Base-by-base conservation (phyloP, 1,139 yeast genomes). In the Hanseniaspora gamundiae region DNA sequence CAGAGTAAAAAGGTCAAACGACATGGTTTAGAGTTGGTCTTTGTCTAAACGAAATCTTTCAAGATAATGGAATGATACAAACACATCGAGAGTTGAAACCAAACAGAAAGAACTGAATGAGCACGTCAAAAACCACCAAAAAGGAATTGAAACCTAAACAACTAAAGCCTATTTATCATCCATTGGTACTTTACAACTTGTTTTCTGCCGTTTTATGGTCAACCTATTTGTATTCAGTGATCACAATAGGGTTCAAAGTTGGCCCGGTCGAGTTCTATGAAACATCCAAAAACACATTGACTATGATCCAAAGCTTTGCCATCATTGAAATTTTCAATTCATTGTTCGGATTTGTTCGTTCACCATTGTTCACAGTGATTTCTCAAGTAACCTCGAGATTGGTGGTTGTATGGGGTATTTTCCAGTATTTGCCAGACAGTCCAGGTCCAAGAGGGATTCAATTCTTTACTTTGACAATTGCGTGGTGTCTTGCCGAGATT, bases 401-500 rank as follows among this genome's bases (percentile, higher is more conserved):
- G 47, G 66, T 88, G 51, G 73, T 91, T 40, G 95, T 86, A 16
- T 71, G 85, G 69, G 96, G 97, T 13, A 74, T 91, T 44, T 78
- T 86, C 65, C 76, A 76, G 48, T 61, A 72, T 16, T 70, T 87
- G 54, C 96, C 97, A 11, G 60, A 74, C 20, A 73, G 82, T 29
- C 80, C 73, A 50, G 87, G 77, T 30, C 78, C 72, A 54, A 41
- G 40, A 14, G 44, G 44, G 2, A 75, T 79, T 74, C 69, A 75
- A 40, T 81, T 78, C 58, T 61, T 76, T 39, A 69, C 93, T 2
- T 74, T 91, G 62, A 71, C 79, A 40, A 57, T 78, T 44, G 91
- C 96, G 17, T 91, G 99, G 99, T 76, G 91, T 17, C 59, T 84
- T 47, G 86, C 97, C 29, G 99, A 91, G 63, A 73, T 86, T 42